Conservation (phyloP, 768 basidiomycete species). For the Tylopilus rubrobrunneus region DNA sequence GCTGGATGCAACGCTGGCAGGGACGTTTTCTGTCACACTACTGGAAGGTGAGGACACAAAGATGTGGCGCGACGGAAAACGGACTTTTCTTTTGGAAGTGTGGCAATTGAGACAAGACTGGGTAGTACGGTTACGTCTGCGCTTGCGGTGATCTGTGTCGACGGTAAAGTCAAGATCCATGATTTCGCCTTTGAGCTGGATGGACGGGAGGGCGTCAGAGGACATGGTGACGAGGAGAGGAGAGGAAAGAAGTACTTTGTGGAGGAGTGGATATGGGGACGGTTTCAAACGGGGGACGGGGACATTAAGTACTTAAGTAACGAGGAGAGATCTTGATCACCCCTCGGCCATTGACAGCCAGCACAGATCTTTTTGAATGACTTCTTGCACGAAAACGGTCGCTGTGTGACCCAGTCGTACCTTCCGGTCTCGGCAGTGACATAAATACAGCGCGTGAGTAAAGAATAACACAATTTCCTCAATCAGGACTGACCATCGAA, state of each 20-base stretch:
- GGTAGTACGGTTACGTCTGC: slow-evolving; percentile 88
- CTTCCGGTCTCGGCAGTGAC: slow-evolving; percentile 35
- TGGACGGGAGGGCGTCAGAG: slow-evolving; percentile 47
- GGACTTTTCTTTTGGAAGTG: slow-evolving; percentile 89
- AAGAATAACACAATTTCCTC: slow-evolving; percentile 24
- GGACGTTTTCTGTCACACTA: slow-evolving; percentile 88
- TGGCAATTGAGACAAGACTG: slow-evolving; percentile 88
- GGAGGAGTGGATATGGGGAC: slow-evolving; percentile 51
- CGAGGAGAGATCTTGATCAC: slow-evolving; percentile 47
- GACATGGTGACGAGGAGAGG: slow-evolving; percentile 39
- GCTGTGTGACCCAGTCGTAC: slow-evolving; percentile 31
- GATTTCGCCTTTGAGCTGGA: slow-evolving; percentile 71
- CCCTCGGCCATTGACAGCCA: slow-evolving; percentile 21
- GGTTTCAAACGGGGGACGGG: slow-evolving; percentile 37
- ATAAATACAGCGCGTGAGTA: slow-evolving; percentile 35
- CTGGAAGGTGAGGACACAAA: slow-evolving; percentile 7
- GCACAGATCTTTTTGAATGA: slow-evolving; percentile 22
- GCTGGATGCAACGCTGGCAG: slow-evolving; percentile 85
- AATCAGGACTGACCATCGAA: slow-evolving; percentile 18
- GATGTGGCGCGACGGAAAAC: slow-evolving; percentile 13
- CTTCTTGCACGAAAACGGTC: slow-evolving; percentile 34
- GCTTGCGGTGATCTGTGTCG: slow-evolving; percentile 74
- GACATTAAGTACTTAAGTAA: slow-evolving; percentile 55
- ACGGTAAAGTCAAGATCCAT: slow-evolving; percentile 75
- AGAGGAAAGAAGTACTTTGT: slow-evolving; percentile 38